phyloP scores from a whole-genome alignment of 768 basidiomycete species.

The Dictyophora rubrovolvata region DNA sequence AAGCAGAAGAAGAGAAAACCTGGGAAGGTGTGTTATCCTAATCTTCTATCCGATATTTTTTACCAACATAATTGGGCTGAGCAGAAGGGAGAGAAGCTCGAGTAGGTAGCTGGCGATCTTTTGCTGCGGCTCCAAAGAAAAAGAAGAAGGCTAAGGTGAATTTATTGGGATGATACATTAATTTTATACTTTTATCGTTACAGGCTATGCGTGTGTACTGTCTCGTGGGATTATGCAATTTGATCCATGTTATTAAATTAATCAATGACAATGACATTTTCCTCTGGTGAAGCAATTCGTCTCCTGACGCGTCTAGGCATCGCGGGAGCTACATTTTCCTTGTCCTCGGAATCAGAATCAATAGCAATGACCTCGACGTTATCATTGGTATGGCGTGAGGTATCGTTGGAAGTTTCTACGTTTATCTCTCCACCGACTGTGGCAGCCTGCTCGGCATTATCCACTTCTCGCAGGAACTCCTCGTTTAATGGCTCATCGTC shows the following conservation, averaged over 20 bases:
- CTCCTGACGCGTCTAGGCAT: constrained; percentile 40
- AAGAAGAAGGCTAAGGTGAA: constrained; percentile 71
- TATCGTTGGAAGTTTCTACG: not conserved
- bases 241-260: constrained; percentile 22
- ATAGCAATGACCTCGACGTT: constrained; percentile 30
- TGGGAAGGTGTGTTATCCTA: constrained; percentile 69
- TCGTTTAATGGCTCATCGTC: constrained; percentile 22
- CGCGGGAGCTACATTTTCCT: constrained; percentile 47
- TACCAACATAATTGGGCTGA: not conserved
- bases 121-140: constrained; percentile 47
- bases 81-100: constrained; percentile 64
- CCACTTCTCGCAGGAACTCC: constrained; percentile 30
- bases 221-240: not conserved
- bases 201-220: constrained; percentile 7
- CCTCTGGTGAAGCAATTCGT: constrained; percentile 21
- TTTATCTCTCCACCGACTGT: not conserved
- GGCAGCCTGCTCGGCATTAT: constrained; percentile 24
- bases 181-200: constrained; percentile 6
- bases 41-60: not conserved
- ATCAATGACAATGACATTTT: constrained; percentile 12
- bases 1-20: constrained; percentile 74
- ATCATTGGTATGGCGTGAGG: not conserved
- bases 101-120: constrained; percentile 77
- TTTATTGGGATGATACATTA: constrained; percentile 46
- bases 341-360: constrained; percentile 45